Evolutionary conservation across 352 stramenopile species (phyloP), one percentile per base, ranked within the genome.

Genomic region (Globisporangium mamillatum): DNA sequence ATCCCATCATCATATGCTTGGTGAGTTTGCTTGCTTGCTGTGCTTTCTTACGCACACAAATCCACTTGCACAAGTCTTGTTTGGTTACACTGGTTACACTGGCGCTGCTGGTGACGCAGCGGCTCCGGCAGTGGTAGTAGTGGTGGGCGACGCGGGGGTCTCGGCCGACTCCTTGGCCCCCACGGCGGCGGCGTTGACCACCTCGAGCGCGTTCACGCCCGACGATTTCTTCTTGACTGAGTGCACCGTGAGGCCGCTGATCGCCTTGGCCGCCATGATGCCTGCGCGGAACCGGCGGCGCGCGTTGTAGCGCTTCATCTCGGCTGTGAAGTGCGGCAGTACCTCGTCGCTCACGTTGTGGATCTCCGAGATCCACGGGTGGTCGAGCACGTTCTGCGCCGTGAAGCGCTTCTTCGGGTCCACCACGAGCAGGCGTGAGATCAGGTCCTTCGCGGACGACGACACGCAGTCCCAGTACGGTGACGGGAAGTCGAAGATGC

Each of bases 391-490:
- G 7, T 97, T 69, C 61, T 88, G 74, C 14, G 94, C 92, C 27
- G 86, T 97, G 65, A 96, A 94, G 46, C 97, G 88, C 74, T 96
- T 89, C 70, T 89, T 81, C 5, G 92, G 85, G 74, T 99, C 89
- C 24, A 98, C 81, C 0, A 97, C 83, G 55, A 99, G 77, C 64
- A 99, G 77, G 36, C 81, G 74, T 38, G 82, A 84, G 63, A 99
- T 97, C 22, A 99, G 76, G 59, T 98, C 91, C 72, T 98, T 99
- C 57, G 95, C 94, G 50, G 77, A 89, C 9, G 83, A 75, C 0
- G 89, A 97, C 46, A 99, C 87, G 63, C 91, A 85, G 73, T 96
- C 87, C 95, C 95, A 99, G 78, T 99, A 98, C 16, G 96, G 93
- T 60, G 82, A 95, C 36, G 88, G 86, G 71, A 96, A 98, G 69